These are phyloP conservation scores for Ceratocystiopsis sp. DNA, from an alignment of 2,329 filamentous ascomycete genomes.

Conservation along the genomic window DNA sequence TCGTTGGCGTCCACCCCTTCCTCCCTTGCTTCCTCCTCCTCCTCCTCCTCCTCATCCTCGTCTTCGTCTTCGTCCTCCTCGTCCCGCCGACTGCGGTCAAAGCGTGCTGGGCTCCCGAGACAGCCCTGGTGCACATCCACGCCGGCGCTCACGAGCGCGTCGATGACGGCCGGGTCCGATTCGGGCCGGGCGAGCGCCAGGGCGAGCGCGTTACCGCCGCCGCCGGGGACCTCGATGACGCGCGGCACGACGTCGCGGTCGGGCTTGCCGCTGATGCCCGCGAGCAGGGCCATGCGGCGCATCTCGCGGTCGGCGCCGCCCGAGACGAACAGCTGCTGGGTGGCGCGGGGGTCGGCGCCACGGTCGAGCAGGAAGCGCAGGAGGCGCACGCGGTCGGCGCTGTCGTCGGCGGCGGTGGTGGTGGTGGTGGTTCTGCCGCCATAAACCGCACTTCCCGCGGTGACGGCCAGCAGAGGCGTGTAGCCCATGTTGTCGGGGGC, in stretches of 20 bases:
- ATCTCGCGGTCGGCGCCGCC: no score
- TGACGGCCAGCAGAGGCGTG: background rate
- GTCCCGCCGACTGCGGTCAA: background rate
- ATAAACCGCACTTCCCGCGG: background rate
- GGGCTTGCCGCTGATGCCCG: no score
- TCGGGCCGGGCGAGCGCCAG: background rate
- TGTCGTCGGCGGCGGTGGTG: background rate
- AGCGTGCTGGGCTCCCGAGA: background rate
- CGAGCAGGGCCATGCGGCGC: no score
- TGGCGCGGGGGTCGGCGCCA: background rate
- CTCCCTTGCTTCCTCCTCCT: background rate
- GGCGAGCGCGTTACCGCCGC: conserved; percentile 1
- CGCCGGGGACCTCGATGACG: background rate
- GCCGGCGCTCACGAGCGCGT: conserved; percentile 1
- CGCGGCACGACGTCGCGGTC: no score
- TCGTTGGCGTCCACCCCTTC: background rate
- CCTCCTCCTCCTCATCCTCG: background rate
- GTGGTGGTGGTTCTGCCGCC: background rate
- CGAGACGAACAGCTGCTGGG: no score
- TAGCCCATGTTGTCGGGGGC: background rate
- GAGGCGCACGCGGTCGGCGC: conserved; percentile 1
- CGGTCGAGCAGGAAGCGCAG: background rate
- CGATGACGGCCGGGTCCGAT: background rate
- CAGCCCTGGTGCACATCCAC: background rate
- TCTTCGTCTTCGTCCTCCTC: background rate